A percentile compares a stretch with the other conserved stretches of the same genome.
These are phyloP conservation scores for Vitis hybrid DNA, from an alignment of 177 flowering plant genomes.

Conservation along the genomic window DNA sequence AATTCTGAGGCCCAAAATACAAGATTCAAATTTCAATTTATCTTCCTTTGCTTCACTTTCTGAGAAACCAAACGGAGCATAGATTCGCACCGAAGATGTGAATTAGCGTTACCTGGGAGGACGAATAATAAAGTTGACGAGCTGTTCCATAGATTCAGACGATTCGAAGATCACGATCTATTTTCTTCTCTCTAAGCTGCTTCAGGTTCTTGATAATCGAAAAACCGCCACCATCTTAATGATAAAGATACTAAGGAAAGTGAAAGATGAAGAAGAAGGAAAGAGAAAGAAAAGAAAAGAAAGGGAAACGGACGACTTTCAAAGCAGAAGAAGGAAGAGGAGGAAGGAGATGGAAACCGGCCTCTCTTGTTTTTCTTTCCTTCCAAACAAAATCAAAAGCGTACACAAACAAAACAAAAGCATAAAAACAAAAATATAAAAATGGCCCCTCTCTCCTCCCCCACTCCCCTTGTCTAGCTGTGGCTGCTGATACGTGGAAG, in stretches of 20 bases:
- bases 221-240: not conserved
- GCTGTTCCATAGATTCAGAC: conserved; percentile 75
- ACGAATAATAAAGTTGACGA: conserved; percentile 88
- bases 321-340: not conserved
- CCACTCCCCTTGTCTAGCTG: too few relatives aligned
- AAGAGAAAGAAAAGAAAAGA: not conserved
- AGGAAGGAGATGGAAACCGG: conserved; percentile 9
- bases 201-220: not conserved
- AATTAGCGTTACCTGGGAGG: conserved; percentile 80
- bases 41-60: not conserved
- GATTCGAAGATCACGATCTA: not conserved
- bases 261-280: not conserved
- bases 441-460: not conserved
- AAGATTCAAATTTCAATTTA: not conserved
- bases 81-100: not conserved
- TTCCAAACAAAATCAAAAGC: not conserved
- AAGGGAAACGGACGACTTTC: too few relatives aligned
- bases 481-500: too few relatives aligned
- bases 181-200: conserved; percentile 1
- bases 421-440: not conserved
- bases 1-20: too few relatives aligned
- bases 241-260: not conserved
- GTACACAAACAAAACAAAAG: not conserved
- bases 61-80: conserved; percentile 6
- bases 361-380: conserved; percentile 2